These are phyloP conservation scores for Aspergillus ellipticus DNA, from an alignment of 495 filamentous ascomycete species.

Conservation along the genomic window DNA sequence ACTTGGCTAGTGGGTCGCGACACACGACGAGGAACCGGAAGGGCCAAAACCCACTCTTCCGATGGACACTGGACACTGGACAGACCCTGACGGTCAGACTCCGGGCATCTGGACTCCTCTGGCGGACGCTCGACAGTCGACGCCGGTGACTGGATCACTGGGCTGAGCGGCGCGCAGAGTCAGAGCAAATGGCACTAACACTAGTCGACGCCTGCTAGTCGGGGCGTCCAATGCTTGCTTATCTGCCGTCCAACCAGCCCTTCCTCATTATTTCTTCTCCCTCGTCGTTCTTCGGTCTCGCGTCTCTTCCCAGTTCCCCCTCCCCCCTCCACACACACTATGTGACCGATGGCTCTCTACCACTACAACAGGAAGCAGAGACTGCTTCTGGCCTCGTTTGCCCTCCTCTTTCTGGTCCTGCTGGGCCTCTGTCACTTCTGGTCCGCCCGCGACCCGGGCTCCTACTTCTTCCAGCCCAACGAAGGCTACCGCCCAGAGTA, in stretches of 20 bases:
- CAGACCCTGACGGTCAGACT: background rate
- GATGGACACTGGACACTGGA: background rate
- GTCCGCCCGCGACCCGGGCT: constrained; percentile 23
- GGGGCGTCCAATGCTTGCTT: background rate
- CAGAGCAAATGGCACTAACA: background rate
- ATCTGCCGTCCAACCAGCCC: background rate
- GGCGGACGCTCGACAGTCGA: too few species aligned
- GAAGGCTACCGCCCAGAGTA: constrained; percentile 25
- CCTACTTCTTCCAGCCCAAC: constrained; percentile 23
- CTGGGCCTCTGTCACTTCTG: constrained; percentile 24
- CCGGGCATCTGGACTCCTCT: background rate
- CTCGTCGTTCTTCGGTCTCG: background rate
- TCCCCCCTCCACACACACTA: background rate
- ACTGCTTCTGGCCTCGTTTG: constrained; percentile 22
- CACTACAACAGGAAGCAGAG: constrained; percentile 21
- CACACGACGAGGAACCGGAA: background rate
- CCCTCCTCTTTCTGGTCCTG: constrained; percentile 25
- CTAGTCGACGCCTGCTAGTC: background rate
- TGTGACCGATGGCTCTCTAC: constrained; percentile 9
- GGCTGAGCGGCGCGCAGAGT: too few species aligned
- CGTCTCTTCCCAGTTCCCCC: background rate
- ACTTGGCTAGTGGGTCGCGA: background rate
- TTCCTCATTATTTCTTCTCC: background rate
- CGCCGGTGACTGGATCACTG: too few species aligned
- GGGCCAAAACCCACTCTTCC: background rate